Conservation (phyloP, 768 basidiomycete genomes). For the Tulasnella sp. region DNA sequence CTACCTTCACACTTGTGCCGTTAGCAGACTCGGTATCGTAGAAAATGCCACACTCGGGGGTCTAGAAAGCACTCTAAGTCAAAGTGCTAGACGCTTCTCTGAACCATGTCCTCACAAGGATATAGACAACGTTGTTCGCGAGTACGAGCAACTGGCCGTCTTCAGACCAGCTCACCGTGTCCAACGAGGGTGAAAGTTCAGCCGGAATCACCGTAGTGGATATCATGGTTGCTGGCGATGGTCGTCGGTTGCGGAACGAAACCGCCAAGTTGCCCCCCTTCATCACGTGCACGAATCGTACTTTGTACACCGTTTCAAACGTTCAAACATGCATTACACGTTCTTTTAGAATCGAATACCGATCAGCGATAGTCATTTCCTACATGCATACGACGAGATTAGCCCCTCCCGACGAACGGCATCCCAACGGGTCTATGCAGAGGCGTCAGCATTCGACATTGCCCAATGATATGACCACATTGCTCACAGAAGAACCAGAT, state of each 20-base stretch:
- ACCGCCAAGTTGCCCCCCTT: too few relatives aligned
- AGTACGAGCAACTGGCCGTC: slow-evolving; percentile 17
- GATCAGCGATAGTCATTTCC: too few relatives aligned
- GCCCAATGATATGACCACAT: not conserved
- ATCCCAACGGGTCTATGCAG: slow-evolving; percentile 33
- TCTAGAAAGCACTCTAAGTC: slow-evolving; percentile 1
- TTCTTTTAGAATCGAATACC: too few relatives aligned
- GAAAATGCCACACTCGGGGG: slow-evolving; percentile 15
- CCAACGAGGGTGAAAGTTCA: slow-evolving; percentile 13
- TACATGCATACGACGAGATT: too few relatives aligned
- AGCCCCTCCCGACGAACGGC: slow-evolving; percentile 40
- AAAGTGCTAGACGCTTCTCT: too few relatives aligned
- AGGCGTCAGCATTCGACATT: not conserved
- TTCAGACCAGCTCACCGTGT: slow-evolving; percentile 9
- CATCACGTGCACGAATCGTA: too few relatives aligned
- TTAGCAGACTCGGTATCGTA: slow-evolving; percentile 12
- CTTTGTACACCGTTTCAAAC: too few relatives aligned
- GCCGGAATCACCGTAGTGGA: too few relatives aligned
- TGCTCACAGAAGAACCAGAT: slow-evolving; percentile 62
- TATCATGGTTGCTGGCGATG: too few relatives aligned
- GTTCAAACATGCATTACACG: too few relatives aligned
- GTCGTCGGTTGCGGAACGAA: too few relatives aligned
- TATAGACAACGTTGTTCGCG: slow-evolving; percentile 12
- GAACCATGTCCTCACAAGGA: slow-evolving; percentile 12
- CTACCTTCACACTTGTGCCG: not conserved